Evolutionary conservation across 1,284 basidiomycete genomes (phyloP), one percentile per base, ranked within the genome.

Genomic region (Cerrena zonata): DNA sequence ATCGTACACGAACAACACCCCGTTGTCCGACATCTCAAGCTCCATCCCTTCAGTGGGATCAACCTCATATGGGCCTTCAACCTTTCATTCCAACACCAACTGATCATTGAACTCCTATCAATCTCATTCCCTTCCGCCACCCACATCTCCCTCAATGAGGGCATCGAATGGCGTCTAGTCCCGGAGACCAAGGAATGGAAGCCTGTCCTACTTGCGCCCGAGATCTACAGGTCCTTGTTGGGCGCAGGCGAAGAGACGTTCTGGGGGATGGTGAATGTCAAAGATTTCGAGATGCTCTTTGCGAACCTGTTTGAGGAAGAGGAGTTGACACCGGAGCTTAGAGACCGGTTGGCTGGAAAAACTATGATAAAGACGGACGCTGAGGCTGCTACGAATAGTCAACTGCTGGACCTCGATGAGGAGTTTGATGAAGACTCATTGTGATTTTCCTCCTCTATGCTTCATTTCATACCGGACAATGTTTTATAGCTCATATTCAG

Each of bases 11-110:
- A 34, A 5, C 44, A 25, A 39, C 50, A 27, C 18, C 36, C 48
- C 11, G 25, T 30, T 5, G 25, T 49, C 15, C 45, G 39, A 25
- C 43, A 41, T 23, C 37, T 56, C 11, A 38, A 49, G 10, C 27
- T 56, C 24, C 48, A 37, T 4, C 51, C 51, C 38, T 30, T 49
- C 48, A 25, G 30, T 18, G 49, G 43, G 13, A 15, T 45, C 10
- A 39, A 44, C 21, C 10, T 45, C 13, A 10, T 26, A 3, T 53
- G 52, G 52, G 41, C 38, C 26, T 48, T 56, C 40, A 38, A 56
- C 41, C 49, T 56, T 19, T 26, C 11, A 5, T 37, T 53, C 15
- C 54, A 56, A 37, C 52, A 53, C 24, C 27, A 42, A 11, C 47
- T 51, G 44, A 45, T 56, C 45, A 21, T 34, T 13, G 22, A 42